phyloP scores from a whole-genome alignment of 2,329 filamentous ascomycete species.

The Diaporthe sp. region DNA sequence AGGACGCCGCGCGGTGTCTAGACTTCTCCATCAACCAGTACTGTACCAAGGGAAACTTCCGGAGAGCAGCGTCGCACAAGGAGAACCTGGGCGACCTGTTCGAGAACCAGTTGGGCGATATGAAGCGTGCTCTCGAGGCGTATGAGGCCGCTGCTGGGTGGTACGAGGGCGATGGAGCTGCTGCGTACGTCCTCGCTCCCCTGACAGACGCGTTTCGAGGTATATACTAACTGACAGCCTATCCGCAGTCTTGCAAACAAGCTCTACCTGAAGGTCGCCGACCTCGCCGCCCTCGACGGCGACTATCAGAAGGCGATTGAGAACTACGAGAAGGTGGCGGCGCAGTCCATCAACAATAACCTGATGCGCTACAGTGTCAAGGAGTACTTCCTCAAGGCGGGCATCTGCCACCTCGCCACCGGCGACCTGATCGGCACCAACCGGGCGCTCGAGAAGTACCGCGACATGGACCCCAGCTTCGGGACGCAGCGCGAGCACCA shows the following conservation, averaged over 20 bases:
- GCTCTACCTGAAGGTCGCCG: slow-evolving; percentile 90
- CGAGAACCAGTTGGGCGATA: slow-evolving; percentile 83
- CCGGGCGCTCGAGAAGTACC: slow-evolving; percentile 84
- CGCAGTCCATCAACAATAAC: slow-evolving; percentile 84
- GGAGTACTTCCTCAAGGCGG: slow-evolving; percentile 94
- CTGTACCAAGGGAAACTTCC: slow-evolving; percentile 88
- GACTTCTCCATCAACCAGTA: slow-evolving; percentile 86
- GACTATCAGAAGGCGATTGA: slow-evolving; percentile 88
- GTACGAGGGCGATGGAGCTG: slow-evolving; percentile 89
- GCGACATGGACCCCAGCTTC: slow-evolving; percentile 83
- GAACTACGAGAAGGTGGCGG: slow-evolving; percentile 85
- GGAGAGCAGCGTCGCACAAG: slow-evolving; percentile 89
- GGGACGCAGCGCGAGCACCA: slow-evolving; percentile 82
- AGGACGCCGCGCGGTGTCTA: slow-evolving; percentile 84
- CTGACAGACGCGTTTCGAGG: neutral
- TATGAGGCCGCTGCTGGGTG: slow-evolving; percentile 89
- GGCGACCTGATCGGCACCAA: slow-evolving; percentile 82
- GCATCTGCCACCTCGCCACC: slow-evolving; percentile 84
- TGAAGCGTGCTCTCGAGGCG: slow-evolving; percentile 80
- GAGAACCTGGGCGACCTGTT: slow-evolving; percentile 89
- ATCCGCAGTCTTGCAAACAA: slow-evolving; percentile 83
- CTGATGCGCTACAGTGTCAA: slow-evolving; percentile 95
- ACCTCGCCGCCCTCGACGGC: slow-evolving; percentile 81
- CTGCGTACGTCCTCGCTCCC: slow-evolving; percentile 68
- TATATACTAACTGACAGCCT: neutral